Base-by-base conservation (phyloP, 306 rosid genomes). In the Vicia faba region DNA sequence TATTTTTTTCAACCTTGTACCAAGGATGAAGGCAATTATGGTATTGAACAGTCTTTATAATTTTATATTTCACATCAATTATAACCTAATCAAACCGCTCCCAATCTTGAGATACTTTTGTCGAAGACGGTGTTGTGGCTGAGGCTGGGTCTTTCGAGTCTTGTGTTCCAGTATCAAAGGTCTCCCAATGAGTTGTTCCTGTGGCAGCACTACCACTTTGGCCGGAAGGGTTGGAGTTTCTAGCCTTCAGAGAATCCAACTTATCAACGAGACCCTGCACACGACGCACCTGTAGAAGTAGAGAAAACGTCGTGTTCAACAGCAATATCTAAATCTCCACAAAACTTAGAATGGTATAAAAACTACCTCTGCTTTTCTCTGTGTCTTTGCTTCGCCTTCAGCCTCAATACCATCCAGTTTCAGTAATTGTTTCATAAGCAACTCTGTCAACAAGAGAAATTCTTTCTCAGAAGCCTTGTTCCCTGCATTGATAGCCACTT, bases 391-490 rank as follows among this genome's bases (percentile, higher is more conserved):
- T 72, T 88, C 96, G 40, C 96, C 99, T 78, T 88, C 97, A 33
- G 97, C 99, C 68, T 90, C 80, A 44, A 88, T 85, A 16, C 90
- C 54, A 71, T 93, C 99, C 74, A 93, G 59, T 56, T 90, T 93
- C 86, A 90, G 80, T 84, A 90, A 79, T 62, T 93, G 91, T 72
- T 81, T 82, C 97, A 86, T 93, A 25, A 93, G 97, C 82, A 93
- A 67, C 84, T 93, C 99, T 3, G 95, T 64, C 20, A 76, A 61
- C 69, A 79, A 76, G 11, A 77, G 56, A 79, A 93, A 86, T 53
- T 88, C 99, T 78, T 85, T 85, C 69, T 86, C 96, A 4, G 80
- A 69, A 72, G 84, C 84, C 60, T 82, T 68, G 74, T 89, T 78
- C 56, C 95, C 91, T 41, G 75, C 84, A 71, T 65, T 73, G 14